Conservation (phyloP, 331 rosid genomes). For the Malus hybrid region DNA sequence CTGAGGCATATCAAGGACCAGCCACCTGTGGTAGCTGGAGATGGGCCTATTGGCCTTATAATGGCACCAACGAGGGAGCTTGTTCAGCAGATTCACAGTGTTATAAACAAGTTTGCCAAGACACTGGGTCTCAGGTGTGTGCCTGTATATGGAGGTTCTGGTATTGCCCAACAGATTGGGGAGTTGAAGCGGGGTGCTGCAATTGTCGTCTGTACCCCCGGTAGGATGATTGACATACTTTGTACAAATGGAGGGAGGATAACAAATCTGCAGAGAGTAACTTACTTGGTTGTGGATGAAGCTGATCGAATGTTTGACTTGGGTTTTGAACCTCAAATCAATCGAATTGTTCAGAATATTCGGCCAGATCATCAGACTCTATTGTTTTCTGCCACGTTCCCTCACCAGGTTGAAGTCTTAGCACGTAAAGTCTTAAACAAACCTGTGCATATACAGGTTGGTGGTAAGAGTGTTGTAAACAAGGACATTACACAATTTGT, state of each 20-base stretch:
- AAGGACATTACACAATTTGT: slow-evolving; percentile 80
- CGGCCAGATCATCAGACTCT: slow-evolving; percentile 86
- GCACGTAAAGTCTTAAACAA: slow-evolving; percentile 77
- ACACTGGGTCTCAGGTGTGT: slow-evolving; percentile 76
- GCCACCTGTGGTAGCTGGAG: slow-evolving; percentile 79
- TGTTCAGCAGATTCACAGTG: slow-evolving; percentile 94
- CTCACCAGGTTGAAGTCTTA: slow-evolving; percentile 84
- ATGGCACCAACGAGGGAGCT: slow-evolving; percentile 98
- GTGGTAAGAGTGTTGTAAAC: slow-evolving; percentile 94
- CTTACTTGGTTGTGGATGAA: slow-evolving; percentile 91
- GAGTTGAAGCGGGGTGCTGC: slow-evolving; percentile 92
- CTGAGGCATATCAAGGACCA: slow-evolving; percentile 97
- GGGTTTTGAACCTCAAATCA: slow-evolving; percentile 98
- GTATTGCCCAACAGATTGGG: slow-evolving; percentile 94
- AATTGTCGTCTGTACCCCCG: slow-evolving; percentile 92
- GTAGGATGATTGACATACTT: slow-evolving; percentile 92
- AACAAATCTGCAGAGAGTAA: slow-evolving; percentile 77
- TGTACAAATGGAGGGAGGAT: slow-evolving; percentile 93
- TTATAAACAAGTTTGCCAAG: slow-evolving; percentile 67
- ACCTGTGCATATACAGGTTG: slow-evolving; percentile 88
- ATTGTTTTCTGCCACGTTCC: slow-evolving; percentile 88
- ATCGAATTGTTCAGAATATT: slow-evolving; percentile 83
- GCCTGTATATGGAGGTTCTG: slow-evolving; percentile 97
- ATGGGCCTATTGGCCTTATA: slow-evolving; percentile 87
- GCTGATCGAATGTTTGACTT: slow-evolving; percentile 99